Conservation (phyloP, 805 yeast genomes). For the Candida tallmaniae region DNA sequence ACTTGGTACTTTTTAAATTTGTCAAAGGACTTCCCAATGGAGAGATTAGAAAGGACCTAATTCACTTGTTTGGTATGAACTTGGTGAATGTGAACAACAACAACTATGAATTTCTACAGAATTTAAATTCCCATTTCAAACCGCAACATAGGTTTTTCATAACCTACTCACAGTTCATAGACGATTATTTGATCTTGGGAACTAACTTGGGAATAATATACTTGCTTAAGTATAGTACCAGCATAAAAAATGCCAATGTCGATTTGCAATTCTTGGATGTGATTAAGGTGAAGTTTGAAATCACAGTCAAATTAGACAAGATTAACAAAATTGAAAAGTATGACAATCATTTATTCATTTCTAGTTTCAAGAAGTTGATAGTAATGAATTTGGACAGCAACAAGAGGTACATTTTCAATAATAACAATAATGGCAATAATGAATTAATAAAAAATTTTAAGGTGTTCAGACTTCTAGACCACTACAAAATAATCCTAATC, state of each 20-base stretch:
- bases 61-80: conserved; percentile 14
- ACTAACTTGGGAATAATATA: conserved; percentile 13
- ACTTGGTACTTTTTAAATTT: conserved; percentile 6
- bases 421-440: too few species aligned
- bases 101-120: conserved; percentile 1
- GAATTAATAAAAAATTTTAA: conserved; percentile 11
- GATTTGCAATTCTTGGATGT: conserved; percentile 7
- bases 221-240: conserved; percentile 5
- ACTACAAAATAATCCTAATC: conserved; percentile 7
- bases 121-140: conserved; percentile 1
- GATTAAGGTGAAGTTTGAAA: conserved; percentile 12
- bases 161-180: conserved; percentile 12
- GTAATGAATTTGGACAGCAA: conserved; percentile 8
- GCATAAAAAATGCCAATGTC: too few species aligned
- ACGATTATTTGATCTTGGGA: conserved; percentile 11
- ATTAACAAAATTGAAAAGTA: conserved; percentile 11
- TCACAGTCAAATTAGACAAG: conserved; percentile 11
- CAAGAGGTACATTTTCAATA: conserved; percentile 6
- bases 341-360: conserved; percentile 8
- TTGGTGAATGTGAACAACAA: conserved; percentile 4
- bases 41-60: conserved; percentile 13
- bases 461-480: conserved; percentile 8
- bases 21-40: conserved; percentile 11
- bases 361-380: conserved; percentile 12
- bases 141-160: conserved; percentile 10